Percentiles rank a stretch among this genome's conserved stretches.
Evolutionary conservation across 164 flowering plant species (phyloP).

Genomic region (Vitis rupestris): DNA sequence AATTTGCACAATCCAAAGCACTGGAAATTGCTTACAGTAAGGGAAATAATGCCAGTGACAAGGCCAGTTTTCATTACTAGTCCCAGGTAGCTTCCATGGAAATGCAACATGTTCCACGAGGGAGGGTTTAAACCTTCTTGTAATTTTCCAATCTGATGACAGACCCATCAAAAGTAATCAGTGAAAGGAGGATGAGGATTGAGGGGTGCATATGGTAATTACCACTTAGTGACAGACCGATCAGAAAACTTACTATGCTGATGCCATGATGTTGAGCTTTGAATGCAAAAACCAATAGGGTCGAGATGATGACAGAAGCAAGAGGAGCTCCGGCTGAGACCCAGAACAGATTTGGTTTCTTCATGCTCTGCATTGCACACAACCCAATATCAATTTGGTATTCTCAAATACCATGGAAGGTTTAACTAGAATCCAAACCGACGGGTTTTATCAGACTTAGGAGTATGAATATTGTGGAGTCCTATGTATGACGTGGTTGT

Average conservation of each 20-base stretch:
- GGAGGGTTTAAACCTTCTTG: slow-evolving; percentile 86
- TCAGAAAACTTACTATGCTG: slow-evolving; percentile 55
- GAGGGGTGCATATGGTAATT: no score
- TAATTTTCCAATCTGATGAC: slow-evolving; percentile 71
- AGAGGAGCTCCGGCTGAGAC: slow-evolving; percentile 97
- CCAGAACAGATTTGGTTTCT: slow-evolving; percentile 86
- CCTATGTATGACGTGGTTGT: no score
- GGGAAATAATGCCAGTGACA: slow-evolving; percentile 87
- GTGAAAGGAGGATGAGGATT: no score
- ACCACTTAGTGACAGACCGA: no score
- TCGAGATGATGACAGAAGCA: slow-evolving; percentile 71
- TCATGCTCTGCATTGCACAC: slow-evolving; percentile 56
- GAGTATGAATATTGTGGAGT: no score
- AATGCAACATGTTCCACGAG: slow-evolving; percentile 74
- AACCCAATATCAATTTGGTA: slow-evolving; percentile 1
- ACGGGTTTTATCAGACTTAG: no score
- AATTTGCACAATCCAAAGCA: no score
- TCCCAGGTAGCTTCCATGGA: slow-evolving; percentile 55
- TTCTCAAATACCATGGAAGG: no score
- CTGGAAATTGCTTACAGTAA: slow-evolving; percentile 62
- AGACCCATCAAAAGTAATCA: neutral
- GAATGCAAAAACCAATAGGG: slow-evolving; percentile 71
- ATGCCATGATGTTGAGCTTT: slow-evolving; percentile 76
- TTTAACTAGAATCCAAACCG: no score
- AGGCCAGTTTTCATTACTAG: slow-evolving; percentile 79